Evolutionary conservation across 352 stramenopile genomes (phyloP).

Genomic region (Phytophthora chlamydospora): DNA sequence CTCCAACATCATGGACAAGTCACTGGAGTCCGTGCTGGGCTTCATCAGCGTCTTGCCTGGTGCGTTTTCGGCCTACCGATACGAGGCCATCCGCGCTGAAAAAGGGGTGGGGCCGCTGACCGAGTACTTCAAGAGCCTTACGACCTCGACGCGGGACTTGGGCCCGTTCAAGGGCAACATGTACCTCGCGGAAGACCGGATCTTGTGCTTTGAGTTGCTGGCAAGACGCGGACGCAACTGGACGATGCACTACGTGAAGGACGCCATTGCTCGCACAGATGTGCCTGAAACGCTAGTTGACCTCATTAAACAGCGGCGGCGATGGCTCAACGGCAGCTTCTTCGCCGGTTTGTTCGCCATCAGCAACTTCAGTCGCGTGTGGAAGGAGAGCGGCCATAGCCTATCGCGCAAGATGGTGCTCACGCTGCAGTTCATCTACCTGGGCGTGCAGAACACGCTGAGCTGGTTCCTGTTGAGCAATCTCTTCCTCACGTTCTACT

Average conservation of each 20-base stretch:
- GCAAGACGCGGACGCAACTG: conserved; percentile 43
- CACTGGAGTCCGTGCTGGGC: conserved; percentile 54
- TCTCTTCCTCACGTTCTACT: conserved; percentile 60
- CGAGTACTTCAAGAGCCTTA: conserved; percentile 59
- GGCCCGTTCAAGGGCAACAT: conserved; percentile 74
- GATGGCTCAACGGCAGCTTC: conserved; percentile 71
- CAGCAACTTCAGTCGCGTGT: conserved; percentile 60
- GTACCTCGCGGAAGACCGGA: conserved; percentile 72
- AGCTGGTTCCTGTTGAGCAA: conserved; percentile 58
- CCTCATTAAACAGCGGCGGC: conserved; percentile 65
- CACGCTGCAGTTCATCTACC: conserved; percentile 49
- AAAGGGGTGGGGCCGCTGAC: conserved; percentile 49
- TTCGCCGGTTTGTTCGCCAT: conserved; percentile 67
- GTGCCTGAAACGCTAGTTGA: conserved; percentile 57
- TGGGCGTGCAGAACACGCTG: conserved; percentile 46
- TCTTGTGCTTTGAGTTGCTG: conserved; percentile 69
- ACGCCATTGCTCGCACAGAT: conserved; percentile 55
- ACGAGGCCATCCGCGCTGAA: conserved; percentile 56
- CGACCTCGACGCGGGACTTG: conserved; percentile 47
- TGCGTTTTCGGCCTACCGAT: conserved; percentile 60
- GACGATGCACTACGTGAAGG: conserved; percentile 63
- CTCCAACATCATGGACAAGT: conserved; percentile 64
- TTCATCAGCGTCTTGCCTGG: conserved; percentile 56
- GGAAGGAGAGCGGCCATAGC: conserved; percentile 47
- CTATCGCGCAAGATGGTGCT: conserved; percentile 47